A percentile compares a stretch with the other conserved stretches of the same genome.
These are phyloP conservation scores for Phytophthora palmivora DNA, from an alignment of 352 stramenopile genomes.

Conservation along the genomic window DNA sequence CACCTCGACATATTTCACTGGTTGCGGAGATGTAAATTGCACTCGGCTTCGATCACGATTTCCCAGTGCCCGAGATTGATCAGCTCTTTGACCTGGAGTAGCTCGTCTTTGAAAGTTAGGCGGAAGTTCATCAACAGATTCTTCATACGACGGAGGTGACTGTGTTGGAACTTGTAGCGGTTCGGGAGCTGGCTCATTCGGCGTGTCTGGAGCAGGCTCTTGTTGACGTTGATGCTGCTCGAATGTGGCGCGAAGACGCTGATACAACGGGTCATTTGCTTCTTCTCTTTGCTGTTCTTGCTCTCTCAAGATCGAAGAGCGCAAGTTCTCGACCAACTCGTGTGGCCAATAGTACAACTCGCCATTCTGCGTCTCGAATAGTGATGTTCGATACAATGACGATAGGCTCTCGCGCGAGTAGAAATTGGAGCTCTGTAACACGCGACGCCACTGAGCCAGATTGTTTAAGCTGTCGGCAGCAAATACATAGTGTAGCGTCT, in stretches of 20 bases:
- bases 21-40: constrained; percentile 22
- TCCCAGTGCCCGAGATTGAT: constrained; percentile 4
- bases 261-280: constrained; percentile 32
- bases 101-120: constrained; percentile 25
- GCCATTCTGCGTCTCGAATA: constrained; percentile 34
- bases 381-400: constrained; percentile 22
- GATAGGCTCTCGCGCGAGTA: constrained; percentile 15
- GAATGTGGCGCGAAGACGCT: constrained; percentile 33
- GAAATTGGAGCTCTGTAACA: constrained; percentile 42
- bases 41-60: constrained; percentile 23
- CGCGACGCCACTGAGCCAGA: constrained; percentile 44
- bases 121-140: constrained; percentile 10
- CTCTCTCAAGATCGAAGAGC: constrained; percentile 36
- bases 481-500: constrained; percentile 50
- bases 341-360: constrained; percentile 59
- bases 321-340: constrained; percentile 42
- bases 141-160: constrained; percentile 2
- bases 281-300: constrained; percentile 32
- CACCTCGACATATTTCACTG: constrained; percentile 27
- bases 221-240: constrained; percentile 11
- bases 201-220: not conserved
- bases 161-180: constrained; percentile 8
- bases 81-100: constrained; percentile 1
- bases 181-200: constrained; percentile 1
- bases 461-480: constrained; percentile 48